A percentile compares a stretch with the other conserved stretches of the same genome.
Conservation (phyloP, 2,329 filamentous ascomycete genomes). For the Diplodia sapinea region DNA sequence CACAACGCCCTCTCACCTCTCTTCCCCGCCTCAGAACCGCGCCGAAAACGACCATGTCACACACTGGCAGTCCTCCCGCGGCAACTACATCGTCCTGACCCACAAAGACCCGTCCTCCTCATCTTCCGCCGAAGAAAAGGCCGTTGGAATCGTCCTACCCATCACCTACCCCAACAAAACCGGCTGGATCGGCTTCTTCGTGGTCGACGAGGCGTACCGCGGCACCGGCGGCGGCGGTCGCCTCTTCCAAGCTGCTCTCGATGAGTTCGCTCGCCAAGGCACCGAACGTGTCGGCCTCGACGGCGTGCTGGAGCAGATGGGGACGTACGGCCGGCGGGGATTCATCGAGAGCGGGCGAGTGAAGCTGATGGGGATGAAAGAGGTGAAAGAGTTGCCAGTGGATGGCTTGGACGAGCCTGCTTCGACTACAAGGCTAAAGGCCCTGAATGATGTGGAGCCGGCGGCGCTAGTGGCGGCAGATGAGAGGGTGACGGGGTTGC, state of each 20-base stretch:
- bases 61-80: conserved; percentile 41
- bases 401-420: too few relatives aligned
- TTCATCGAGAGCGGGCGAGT: conserved; percentile 42
- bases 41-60: conserved; percentile 41
- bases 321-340: conserved; percentile 44
- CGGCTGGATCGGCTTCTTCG: conserved; percentile 49
- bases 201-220: conserved; percentile 40
- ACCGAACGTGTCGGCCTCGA: conserved; percentile 44
- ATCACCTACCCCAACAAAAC: conserved; percentile 45
- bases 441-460: conserved; percentile 37
- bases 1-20: too few relatives aligned
- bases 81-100: conserved; percentile 43
- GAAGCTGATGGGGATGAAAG: conserved; percentile 37
- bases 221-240: conserved; percentile 46
- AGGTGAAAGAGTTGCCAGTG: conserved; percentile 9
- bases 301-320: conserved; percentile 46
- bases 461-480: conserved; percentile 39
- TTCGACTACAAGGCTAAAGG: conserved; percentile 28
- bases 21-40: conserved; percentile 39
- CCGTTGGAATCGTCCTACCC: conserved; percentile 43
- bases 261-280: conserved; percentile 35
- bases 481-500: conserved; percentile 42
- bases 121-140: conserved; percentile 29
- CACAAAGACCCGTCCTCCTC: conserved; percentile 33
- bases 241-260: conserved; percentile 42